phyloP scores from a whole-genome alignment of 2,329 filamentous ascomycete species.

The Penicillium sp. region DNA sequence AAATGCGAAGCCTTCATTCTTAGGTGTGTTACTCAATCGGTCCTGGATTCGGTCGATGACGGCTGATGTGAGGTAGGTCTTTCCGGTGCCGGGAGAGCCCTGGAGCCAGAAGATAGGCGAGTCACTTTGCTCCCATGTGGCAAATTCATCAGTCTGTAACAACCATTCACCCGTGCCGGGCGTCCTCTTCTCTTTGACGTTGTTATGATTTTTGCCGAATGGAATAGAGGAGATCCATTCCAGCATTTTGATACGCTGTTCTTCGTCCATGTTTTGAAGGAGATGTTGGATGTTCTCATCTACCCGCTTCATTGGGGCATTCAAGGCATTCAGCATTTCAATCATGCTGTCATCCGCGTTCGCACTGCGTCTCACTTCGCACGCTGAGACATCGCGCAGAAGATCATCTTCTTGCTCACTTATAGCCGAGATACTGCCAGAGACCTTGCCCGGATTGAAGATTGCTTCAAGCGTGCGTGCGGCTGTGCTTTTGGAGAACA shows the following conservation, averaged over 20 bases:
- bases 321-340: neutral
- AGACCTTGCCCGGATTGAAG: conserved; percentile 6
- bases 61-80: conserved; percentile 24
- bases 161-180: conserved; percentile 18
- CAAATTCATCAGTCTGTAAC: conserved; percentile 8
- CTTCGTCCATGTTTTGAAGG: neutral
- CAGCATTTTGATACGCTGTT: conserved; percentile 4
- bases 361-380: conserved; percentile 7
- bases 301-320: conserved; percentile 5
- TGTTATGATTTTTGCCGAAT: conserved; percentile 14
- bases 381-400: conserved; percentile 4
- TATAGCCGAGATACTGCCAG: conserved; percentile 1
- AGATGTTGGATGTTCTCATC: conserved; percentile 6
- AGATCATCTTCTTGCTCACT: conserved; percentile 7
- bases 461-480: conserved; percentile 7
- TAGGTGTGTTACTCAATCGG: neutral
- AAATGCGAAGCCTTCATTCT: conserved; percentile 9
- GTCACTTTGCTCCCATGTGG: conserved; percentile 12
- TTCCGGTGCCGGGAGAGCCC: conserved; percentile 25
- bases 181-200: conserved; percentile 6
- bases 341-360: conserved; percentile 3
- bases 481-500: conserved; percentile 3
- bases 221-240: conserved; percentile 20
- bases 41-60: conserved; percentile 25
- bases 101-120: conserved; percentile 21